Conservation (phyloP, 306 rosid species). For the Prunus padus region DNA sequence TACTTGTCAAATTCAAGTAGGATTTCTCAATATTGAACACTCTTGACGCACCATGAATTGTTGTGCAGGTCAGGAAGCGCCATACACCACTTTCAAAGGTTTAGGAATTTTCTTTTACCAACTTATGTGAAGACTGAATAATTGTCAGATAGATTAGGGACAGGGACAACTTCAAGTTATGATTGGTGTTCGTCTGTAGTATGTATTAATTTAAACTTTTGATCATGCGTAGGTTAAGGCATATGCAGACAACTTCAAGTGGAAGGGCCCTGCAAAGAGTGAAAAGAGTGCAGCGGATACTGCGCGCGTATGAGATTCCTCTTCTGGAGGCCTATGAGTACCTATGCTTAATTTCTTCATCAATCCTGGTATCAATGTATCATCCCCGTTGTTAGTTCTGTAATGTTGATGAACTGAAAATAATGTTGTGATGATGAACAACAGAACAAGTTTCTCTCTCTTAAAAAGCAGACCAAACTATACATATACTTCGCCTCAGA, state of each 20-base stretch:
- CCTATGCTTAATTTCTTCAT: neutral
- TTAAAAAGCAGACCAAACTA: conserved; percentile 15
- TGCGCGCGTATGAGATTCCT: neutral
- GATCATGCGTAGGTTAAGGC: conserved; percentile 25
- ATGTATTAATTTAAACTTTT: neutral
- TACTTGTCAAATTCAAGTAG: neutral
- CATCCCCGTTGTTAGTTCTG: neutral
- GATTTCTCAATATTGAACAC: neutral
- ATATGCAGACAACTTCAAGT: conserved; percentile 44
- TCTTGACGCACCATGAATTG: neutral
- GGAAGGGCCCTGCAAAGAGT: conserved; percentile 31
- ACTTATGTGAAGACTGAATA: neutral
- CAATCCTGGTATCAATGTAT: neutral
- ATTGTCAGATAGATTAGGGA: neutral
- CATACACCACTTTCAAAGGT: conserved; percentile 39
- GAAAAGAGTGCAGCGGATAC: conserved; percentile 1
- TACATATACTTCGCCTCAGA: conserved; percentile 9
- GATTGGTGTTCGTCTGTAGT: neutral
- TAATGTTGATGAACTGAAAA: neutral
- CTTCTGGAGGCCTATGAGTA: neutral
- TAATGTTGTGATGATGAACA: neutral
- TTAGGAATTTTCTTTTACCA: neutral
- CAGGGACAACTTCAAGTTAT: neutral
- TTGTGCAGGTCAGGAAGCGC: conserved; percentile 39
- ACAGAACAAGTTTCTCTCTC: neutral